Conservation (phyloP, 345 rosid species). For the Raphanus sativus region DNA sequence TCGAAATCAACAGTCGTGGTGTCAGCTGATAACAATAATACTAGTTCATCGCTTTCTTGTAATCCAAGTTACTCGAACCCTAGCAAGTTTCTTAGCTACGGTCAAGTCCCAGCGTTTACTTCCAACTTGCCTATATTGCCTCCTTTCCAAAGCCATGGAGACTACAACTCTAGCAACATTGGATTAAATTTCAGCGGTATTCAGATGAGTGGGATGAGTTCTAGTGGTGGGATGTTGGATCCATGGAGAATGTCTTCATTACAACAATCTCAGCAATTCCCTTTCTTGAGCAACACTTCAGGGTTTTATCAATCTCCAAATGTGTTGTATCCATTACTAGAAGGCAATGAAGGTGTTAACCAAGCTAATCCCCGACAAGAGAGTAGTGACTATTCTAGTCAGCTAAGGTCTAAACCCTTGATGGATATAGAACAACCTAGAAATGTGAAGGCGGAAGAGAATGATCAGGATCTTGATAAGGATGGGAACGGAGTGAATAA, state of each 20-base stretch:
- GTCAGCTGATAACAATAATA: slow-evolving; percentile 24
- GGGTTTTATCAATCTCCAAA: slow-evolving; percentile 29
- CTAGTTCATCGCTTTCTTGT: slow-evolving; percentile 27
- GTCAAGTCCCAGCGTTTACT: slow-evolving; percentile 21
- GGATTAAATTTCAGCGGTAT: slow-evolving; percentile 32
- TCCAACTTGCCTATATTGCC: slow-evolving; percentile 25
- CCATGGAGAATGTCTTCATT: slow-evolving; percentile 36
- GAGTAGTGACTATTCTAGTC: slow-evolving; percentile 14
- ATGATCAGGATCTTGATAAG: slow-evolving; percentile 21
- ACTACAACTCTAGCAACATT: slow-evolving; percentile 29
- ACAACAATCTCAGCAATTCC: slow-evolving; percentile 37
- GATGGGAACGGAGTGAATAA: slow-evolving; percentile 16
- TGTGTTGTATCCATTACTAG: slow-evolving; percentile 24
- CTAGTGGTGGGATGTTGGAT: slow-evolving; percentile 28
- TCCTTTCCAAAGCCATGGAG: slow-evolving; percentile 33
- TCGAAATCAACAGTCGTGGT: slow-evolving; percentile 32
- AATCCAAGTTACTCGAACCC: slow-evolving; percentile 41
- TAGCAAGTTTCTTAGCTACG: slow-evolving; percentile 31
- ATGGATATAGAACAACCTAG: slow-evolving; percentile 17
- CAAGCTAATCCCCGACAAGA: slow-evolving; percentile 26
- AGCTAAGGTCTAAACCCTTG: slow-evolving; percentile 33
- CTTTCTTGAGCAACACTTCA: slow-evolving; percentile 32
- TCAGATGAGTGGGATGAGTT: slow-evolving; percentile 26
- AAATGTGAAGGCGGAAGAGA: slow-evolving; percentile 33
- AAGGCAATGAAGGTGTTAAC: slow-evolving; percentile 19